These are phyloP conservation scores for Acacia crassicarpa DNA, from an alignment of 306 rosid species.

Conservation along the genomic window DNA sequence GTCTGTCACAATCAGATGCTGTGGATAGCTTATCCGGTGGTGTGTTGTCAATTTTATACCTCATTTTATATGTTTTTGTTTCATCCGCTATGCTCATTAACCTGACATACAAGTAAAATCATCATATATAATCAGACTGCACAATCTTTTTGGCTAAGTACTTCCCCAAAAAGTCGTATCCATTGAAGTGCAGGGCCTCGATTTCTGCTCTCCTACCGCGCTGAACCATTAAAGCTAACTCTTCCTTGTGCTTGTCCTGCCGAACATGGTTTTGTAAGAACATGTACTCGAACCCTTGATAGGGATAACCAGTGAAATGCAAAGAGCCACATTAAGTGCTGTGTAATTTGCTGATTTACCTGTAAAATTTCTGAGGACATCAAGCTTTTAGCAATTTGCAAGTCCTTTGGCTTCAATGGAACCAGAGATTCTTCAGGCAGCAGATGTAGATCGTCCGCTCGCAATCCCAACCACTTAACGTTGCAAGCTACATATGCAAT, in stretches of 20 bases:
- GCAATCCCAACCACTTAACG: slow-evolving; percentile 82
- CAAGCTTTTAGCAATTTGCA: slow-evolving; percentile 79
- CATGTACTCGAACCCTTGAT: background rate
- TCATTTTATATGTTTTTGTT: background rate
- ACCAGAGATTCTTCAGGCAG: slow-evolving; percentile 61
- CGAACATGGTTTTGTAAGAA: slow-evolving; percentile 20
- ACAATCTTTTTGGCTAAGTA: slow-evolving; percentile 77
- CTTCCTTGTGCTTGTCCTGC: slow-evolving; percentile 80
- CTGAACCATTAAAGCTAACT: slow-evolving; percentile 70
- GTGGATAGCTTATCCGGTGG: background rate
- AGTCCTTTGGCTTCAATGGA: slow-evolving; percentile 71
- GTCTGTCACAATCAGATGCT: background rate
- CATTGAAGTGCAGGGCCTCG: slow-evolving; percentile 79
- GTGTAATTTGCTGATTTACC: slow-evolving; percentile 39
- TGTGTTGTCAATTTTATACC: background rate
- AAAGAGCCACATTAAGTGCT: slow-evolving; percentile 3
- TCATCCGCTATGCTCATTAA: background rate
- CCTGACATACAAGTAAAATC: background rate
- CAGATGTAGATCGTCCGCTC: slow-evolving; percentile 64
- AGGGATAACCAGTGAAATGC: background rate
- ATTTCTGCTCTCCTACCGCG: slow-evolving; percentile 74
- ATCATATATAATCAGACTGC: slow-evolving; percentile 68
- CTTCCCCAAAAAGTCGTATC: slow-evolving; percentile 75
- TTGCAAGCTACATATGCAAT: slow-evolving; percentile 68
- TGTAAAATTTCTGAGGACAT: slow-evolving; percentile 69